Base-by-base conservation (phyloP, 2,329 filamentous ascomycete species). In the Pezizomycotina sp. region DNA sequence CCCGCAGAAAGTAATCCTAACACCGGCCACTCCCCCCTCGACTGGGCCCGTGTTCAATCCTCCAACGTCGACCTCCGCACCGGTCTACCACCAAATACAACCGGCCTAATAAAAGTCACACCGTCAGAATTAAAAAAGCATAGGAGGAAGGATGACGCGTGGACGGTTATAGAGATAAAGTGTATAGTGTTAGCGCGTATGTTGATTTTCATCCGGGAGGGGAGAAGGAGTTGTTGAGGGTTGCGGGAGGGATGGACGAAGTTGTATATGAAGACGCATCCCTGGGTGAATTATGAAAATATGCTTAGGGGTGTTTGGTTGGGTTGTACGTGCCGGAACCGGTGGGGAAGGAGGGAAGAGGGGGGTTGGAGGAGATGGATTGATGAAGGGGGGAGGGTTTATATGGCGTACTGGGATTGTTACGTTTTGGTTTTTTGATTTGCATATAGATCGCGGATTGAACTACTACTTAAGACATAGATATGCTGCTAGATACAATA, bases 171-270 rank as follows among this genome's bases (percentile, higher is more conserved):
- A 43, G 77, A 81, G 42, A 84, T 1, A 78, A 79, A 52, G 86
- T 95, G 18, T 98, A 95, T 60, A 95, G 95, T 53, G 75, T 98
- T 39, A 77, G 76, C 0, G 82, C 86, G 0, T 98, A 95, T 54
- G 55, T 83, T 22, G 74, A 78, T 1, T 98, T 83, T 54, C 89
- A 98, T 56, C 89, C 89, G 0, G 89, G 89, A 14, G 89, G 80
- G 6, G 70, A 76, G 49, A 71, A 72, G 4, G 79, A 91, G 59
- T 56, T 89, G 45, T 58, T 77, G 56, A 61, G 69, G 20, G 66
- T 63, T 21, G 74, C 74, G 0, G 74, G 64, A 64, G 38, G 73
- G 77, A 52, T 72, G 67, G 22, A 74, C 67, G 2, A 63, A 62
- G 52, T 50, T 78, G 39, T 78, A 77, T 55, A 68, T 65, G 6